Conservation (phyloP, 73 alveolate species). For the Paramecium sexaurelia region DNA sequence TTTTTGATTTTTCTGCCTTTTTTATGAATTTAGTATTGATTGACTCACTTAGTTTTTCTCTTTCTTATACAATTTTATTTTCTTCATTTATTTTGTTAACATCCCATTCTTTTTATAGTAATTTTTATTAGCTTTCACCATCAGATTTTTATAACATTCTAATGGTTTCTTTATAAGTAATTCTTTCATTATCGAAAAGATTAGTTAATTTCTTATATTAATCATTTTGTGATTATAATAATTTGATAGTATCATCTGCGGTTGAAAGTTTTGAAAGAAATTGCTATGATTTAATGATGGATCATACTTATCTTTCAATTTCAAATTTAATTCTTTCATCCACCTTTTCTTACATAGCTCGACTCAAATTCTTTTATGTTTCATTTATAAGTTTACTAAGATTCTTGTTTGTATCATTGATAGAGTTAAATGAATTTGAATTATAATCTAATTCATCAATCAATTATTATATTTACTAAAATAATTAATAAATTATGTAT, state of each 20-base stretch:
- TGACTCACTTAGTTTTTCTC: constrained; percentile 11
- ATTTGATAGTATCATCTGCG: background rate
- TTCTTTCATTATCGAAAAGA: constrained; percentile 7
- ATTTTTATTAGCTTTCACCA: background rate
- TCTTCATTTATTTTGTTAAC: background rate
- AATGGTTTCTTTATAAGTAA: background rate
- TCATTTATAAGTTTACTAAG: constrained; percentile 29
- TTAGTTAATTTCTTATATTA: background rate
- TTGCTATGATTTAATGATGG: background rate
- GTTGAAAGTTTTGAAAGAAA: background rate
- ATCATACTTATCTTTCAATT: constrained; percentile 27
- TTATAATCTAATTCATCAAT: constrained; percentile 52
- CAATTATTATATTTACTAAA: constrained; percentile 3
- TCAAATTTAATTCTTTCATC: constrained; percentile 30
- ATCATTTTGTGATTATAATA: background rate
- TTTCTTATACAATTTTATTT: background rate
- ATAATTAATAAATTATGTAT: background rate
- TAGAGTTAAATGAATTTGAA: background rate
- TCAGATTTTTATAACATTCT: background rate
- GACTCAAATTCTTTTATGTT: constrained; percentile 7
- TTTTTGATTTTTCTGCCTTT: constrained; percentile 26
- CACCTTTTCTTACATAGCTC: constrained; percentile 36
- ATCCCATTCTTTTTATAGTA: constrained; percentile 24
- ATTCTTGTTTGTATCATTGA: background rate
- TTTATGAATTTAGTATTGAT: background rate